These are phyloP conservation scores for Gastrodia elata DNA, from an alignment of 106 monocot genomes.

Conservation along the genomic window DNA sequence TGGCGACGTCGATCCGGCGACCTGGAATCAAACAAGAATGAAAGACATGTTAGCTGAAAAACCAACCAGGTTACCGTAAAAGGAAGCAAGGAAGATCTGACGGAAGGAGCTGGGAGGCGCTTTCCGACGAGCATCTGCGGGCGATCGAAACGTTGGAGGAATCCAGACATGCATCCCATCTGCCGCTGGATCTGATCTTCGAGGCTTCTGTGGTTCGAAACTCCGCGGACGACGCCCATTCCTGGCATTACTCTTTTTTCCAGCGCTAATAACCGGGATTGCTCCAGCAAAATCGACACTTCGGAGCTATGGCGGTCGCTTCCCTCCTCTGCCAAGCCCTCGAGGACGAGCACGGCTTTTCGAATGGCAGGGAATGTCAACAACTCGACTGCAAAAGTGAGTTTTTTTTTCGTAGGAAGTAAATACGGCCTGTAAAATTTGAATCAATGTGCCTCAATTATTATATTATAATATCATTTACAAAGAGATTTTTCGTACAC, in stretches of 20 bases:
- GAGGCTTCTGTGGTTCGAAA: slow-evolving; percentile 15
- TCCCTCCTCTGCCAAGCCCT: background rate
- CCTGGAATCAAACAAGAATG: slow-evolving; percentile 19
- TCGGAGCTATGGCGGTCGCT: background rate
- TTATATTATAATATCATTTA: too few species aligned
- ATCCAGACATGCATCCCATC: slow-evolving; percentile 93
- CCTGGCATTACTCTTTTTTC: slow-evolving; percentile 19
- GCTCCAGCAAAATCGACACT: background rate
- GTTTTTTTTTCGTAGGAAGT: too few species aligned
- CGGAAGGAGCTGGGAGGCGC: slow-evolving; percentile 44
- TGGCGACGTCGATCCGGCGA: slow-evolving; percentile 48
- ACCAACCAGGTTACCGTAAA: background rate
- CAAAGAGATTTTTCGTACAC: too few species aligned
- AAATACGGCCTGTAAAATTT: too few species aligned
- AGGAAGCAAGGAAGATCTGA: background rate
- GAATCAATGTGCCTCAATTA: too few species aligned
- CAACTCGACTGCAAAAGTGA: too few species aligned
- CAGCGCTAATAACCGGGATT: background rate
- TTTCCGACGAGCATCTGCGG: slow-evolving; percentile 22
- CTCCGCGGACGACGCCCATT: background rate
- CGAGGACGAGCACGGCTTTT: background rate
- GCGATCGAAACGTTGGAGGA: slow-evolving; percentile 85
- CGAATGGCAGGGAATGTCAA: background rate
- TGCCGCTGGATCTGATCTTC: slow-evolving; percentile 52
- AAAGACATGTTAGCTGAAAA: background rate